Base-by-base conservation (phyloP, 1,284 basidiomycete genomes). In the Coniophora puteana region DNA sequence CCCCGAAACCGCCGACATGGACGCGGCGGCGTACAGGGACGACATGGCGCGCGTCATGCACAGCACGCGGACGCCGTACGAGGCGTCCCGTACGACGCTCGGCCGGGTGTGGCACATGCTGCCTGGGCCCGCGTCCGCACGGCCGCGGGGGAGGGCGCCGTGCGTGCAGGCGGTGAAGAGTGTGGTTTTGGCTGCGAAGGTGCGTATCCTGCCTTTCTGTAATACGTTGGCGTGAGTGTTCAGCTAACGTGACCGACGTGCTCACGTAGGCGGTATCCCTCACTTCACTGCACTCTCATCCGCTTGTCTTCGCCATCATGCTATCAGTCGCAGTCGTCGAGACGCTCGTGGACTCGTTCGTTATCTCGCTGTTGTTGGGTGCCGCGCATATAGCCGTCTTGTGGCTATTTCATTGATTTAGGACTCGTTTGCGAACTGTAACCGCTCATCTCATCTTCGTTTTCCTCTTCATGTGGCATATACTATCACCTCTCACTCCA, bases 131-230 rank as follows among this genome's bases (percentile, higher is more conserved):
- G 28, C 18, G 20, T 17, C 22, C 7, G 32, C 44, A 31, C 36
- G 13, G 45, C 59, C n/a, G n/a, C n/a, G n/a, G n/a, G n/a, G n/a
- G 5, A 46, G 23, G 13, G 51, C 49, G 8, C 34, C 57, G 1
- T 51, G 57, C 44, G 46, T 60, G 18, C 55, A 61, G 38, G 53
- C 57, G 3, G 27, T 62, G 10, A 75, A 76, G 45, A 67, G 70
- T 21, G 62, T 57, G 28, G 49, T 74, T 13, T 53, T 76, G 21
- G 60, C 70, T 17, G 52, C 55, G 41, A 82, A 82, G 68, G 79
- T 79, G 44, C 4, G 53, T 38, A 51, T 32, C 5, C 28, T 38
- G n/a, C 36, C 35, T 24, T 43, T 25, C 16, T 16, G 4, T 45
- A 7, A 33, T 26, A 30, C n/a, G 30, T 41, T 44, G 20, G 12